These are phyloP conservation scores for Melanogaster broomeanus DNA, from an alignment of 768 basidiomycete species.

Conservation along the genomic window DNA sequence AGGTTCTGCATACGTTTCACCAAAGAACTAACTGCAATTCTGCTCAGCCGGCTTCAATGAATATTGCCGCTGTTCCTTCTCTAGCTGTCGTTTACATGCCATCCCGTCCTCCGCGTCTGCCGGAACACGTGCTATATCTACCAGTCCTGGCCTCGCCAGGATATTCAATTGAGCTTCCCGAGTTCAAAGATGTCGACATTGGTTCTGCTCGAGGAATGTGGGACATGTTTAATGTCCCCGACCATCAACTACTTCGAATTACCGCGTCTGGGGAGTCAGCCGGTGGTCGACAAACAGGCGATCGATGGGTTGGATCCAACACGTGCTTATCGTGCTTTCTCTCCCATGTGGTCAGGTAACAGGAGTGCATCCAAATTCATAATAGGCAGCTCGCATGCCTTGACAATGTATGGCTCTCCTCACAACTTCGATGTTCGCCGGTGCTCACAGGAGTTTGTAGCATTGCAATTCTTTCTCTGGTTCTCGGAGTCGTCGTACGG, in stretches of 20 bases:
- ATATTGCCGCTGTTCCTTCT: slow-evolving; percentile 47
- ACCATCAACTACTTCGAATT: slow-evolving; percentile 42
- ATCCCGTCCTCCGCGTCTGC: slow-evolving; percentile 36
- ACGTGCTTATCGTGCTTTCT: slow-evolving; percentile 46
- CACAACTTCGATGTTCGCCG: slow-evolving; percentile 6
- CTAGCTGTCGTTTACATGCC: slow-evolving; percentile 73
- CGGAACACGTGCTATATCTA: slow-evolving; percentile 52
- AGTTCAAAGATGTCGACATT: slow-evolving; percentile 26
- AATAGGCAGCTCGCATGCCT: slow-evolving; percentile 54
- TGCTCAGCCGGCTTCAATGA: slow-evolving; percentile 42
- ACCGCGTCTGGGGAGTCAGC: slow-evolving; percentile 32
- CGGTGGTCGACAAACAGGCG: slow-evolving; percentile 50
- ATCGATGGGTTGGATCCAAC: slow-evolving; percentile 44
- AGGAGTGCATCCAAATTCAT: slow-evolving; percentile 35
- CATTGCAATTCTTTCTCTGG: slow-evolving; percentile 66
- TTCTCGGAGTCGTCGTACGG: slow-evolving; percentile 53
- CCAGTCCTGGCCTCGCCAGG: slow-evolving; percentile 48
- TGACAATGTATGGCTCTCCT: slow-evolving; percentile 59
- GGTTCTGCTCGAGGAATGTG: slow-evolving; percentile 40
- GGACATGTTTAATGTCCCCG: slow-evolving; percentile 45
- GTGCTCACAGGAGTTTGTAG: slow-evolving; percentile 37
- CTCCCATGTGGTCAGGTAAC: slow-evolving; percentile 41
- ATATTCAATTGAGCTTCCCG: slow-evolving; percentile 20
- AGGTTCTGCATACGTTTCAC: slow-evolving; percentile 22
- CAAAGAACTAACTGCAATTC: slow-evolving; percentile 31